Base-by-base conservation (phyloP, 2,329 filamentous ascomycete species). In the Rhexocercosporidium sp. region DNA sequence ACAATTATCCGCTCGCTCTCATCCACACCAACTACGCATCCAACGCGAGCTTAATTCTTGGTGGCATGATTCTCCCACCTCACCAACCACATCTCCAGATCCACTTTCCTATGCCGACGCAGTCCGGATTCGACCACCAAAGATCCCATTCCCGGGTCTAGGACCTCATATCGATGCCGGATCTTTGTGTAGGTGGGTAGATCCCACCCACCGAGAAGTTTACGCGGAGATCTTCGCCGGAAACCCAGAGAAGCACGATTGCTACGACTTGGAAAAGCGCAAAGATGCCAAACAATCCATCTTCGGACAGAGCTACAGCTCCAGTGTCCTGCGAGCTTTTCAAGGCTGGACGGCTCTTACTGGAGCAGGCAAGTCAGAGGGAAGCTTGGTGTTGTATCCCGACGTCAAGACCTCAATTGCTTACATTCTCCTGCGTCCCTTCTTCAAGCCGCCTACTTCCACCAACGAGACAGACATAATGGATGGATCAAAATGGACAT, bases 141-240 rank as follows among this genome's bases (percentile, higher is more conserved):
- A 77, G 22, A 75, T 79, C 34, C 69, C 72, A 0, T 82, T 82
- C 66, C 75, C 77, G 9, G 79, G 81, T 7, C 74, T 82, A 0
- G 80, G 81, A 1, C 81, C 81, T 27, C 81, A 82, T 64, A 81
- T 82, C 49, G 81, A 82, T 68, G 81, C 79, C 1, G 80, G 81
- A 22, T 80, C 78, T 66, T 74, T 83, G 31, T 78, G 75, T 63
- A 79, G 81, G 16, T 82, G 81, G 81, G 80, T 78, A 3, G 79
- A 82, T 41, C 72, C 75, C 0, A 69, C 72, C 1, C 82, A 82
- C 62, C 77, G 78, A 41, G 73, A 75, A 18, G 75, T 76, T 6
- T 83, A 82, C 69, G 65, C 71, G 18, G 60, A 72, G 8, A 78
- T 83, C 62, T 79, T 81, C 66, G 74, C 75, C 0, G 81, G 81